Evolutionary conservation across 2,329 filamentous ascomycete species (phyloP).

Genomic region (Colletotrichum navitas): DNA sequence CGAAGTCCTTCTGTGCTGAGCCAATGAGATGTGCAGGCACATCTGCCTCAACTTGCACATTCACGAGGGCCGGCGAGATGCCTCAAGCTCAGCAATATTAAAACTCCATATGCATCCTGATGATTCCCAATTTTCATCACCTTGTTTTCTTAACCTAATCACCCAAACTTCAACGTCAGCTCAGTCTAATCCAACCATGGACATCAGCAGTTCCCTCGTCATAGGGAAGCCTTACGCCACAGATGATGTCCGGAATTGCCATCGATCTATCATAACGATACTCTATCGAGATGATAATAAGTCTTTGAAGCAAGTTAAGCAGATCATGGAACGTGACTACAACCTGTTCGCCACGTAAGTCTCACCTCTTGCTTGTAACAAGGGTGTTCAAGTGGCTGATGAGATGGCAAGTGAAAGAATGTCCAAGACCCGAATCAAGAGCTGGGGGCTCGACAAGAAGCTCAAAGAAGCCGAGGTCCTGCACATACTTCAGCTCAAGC

Average conservation of each 20-base stretch:
- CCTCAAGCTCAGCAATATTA: background rate
- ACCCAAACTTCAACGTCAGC: background rate
- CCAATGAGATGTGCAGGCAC: slow-evolving; percentile 9
- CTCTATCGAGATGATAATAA: slow-evolving; percentile 23
- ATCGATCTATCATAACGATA: slow-evolving; percentile 5
- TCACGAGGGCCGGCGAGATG: background rate
- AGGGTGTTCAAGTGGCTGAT: background rate
- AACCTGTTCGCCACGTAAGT: slow-evolving; percentile 17
- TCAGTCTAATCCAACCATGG: background rate
- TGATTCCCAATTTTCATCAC: background rate
- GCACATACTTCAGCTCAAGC: slow-evolving; percentile 12
- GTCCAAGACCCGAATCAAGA: slow-evolving; percentile 22
- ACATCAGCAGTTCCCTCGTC: background rate
- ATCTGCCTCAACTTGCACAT: background rate
- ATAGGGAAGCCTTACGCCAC: slow-evolving; percentile 24
- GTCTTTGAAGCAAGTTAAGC: slow-evolving; percentile 25
- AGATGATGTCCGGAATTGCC: slow-evolving; percentile 4
- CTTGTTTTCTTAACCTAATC: background rate
- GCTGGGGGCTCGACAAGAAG: slow-evolving; percentile 31
- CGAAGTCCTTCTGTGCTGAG: slow-evolving; percentile 19
- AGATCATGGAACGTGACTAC: slow-evolving; percentile 26
- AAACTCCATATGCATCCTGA: background rate
- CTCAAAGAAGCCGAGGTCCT: slow-evolving; percentile 26
- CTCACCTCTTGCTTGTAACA: background rate
- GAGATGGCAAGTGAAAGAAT: slow-evolving; percentile 3